Evolutionary conservation across 305 asterid genomes (phyloP).

Genomic region (Fraxinus nigra): DNA sequence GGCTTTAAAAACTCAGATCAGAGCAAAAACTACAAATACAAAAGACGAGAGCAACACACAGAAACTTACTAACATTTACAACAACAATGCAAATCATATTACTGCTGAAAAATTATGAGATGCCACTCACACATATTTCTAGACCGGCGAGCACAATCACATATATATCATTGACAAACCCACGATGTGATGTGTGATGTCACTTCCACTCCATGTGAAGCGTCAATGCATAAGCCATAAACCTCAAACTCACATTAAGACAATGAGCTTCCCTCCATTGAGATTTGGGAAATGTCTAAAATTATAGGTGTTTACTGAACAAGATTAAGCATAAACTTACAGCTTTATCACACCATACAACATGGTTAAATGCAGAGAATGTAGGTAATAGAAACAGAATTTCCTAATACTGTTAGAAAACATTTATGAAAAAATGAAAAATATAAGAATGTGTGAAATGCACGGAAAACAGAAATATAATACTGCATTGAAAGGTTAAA

Average conservation of each 20-base stretch:
- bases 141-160: neutral
- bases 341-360: neutral
- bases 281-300: neutral
- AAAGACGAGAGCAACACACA: neutral
- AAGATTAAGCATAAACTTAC: neutral
- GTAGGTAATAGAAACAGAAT: neutral
- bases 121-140: neutral
- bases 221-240: neutral
- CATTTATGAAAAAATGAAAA: neutral
- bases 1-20: neutral
- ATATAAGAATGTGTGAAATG: neutral
- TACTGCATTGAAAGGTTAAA: constrained; percentile 10
- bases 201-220: neutral
- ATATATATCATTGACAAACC: neutral
- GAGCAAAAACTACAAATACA: neutral
- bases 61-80: neutral
- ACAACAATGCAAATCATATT: neutral
- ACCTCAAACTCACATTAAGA: neutral
- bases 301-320: neutral
- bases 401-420: neutral
- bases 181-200: neutral
- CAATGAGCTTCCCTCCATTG: neutral
- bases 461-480: neutral
- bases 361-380: neutral
- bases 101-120: neutral